These are phyloP conservation scores for Ziziphus jujuba DNA, from an alignment of 306 rosid genomes.

Conservation along the genomic window DNA sequence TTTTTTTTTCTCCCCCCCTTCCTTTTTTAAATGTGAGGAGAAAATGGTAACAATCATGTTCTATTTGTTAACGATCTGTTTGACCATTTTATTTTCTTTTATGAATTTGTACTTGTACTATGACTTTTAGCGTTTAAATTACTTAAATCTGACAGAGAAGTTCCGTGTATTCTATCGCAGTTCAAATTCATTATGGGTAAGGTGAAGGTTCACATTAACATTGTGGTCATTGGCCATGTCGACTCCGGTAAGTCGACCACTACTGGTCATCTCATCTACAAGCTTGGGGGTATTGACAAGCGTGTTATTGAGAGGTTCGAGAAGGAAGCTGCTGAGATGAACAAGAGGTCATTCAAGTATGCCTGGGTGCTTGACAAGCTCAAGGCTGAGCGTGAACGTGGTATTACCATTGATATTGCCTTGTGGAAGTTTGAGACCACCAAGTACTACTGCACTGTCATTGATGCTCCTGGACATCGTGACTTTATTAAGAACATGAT, in stretches of 20 bases:
- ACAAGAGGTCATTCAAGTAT: slow-evolving; percentile 34
- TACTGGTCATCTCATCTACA: slow-evolving; percentile 33
- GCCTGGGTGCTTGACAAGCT: slow-evolving; percentile 39
- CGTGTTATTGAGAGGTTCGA: slow-evolving; percentile 37
- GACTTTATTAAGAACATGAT: slow-evolving; percentile 32
- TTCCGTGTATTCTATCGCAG: not conserved
- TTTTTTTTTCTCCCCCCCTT: too few species aligned
- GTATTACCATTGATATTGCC: slow-evolving; percentile 35
- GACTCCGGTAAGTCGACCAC: slow-evolving; percentile 36
- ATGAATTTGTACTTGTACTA: too few species aligned
- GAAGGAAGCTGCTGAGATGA: slow-evolving; percentile 32
- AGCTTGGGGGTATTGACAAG: slow-evolving; percentile 39
- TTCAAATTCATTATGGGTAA: slow-evolving; percentile 19
- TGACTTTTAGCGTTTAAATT: too few species aligned
- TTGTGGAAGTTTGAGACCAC: slow-evolving; percentile 36
- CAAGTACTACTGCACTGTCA: slow-evolving; percentile 30
- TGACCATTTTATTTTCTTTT: too few species aligned
- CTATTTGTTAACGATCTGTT: too few species aligned
- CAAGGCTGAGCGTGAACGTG: slow-evolving; percentile 37
- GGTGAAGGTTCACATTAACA: slow-evolving; percentile 29
- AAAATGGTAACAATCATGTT: too few species aligned
- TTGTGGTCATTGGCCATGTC: slow-evolving; percentile 35
- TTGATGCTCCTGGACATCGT: slow-evolving; percentile 32
- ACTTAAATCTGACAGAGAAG: not conserved
- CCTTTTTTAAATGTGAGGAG: too few species aligned